Percentiles rank a stretch among this genome's conserved stretches.
phyloP scores from a whole-genome alignment of 495 filamentous ascomycete genomes.

The Patellaria atrata region DNA sequence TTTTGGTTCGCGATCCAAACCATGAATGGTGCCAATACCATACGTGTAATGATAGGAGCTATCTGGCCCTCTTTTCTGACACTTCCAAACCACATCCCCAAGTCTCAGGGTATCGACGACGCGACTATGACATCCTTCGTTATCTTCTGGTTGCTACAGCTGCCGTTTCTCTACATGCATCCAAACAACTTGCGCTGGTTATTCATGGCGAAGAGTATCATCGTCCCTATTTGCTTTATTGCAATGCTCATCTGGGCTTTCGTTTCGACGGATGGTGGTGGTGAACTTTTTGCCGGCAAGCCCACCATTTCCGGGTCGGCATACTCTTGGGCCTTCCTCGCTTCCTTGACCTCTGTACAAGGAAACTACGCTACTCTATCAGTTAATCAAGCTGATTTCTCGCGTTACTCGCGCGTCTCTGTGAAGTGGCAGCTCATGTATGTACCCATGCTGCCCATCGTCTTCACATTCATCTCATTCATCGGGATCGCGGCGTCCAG shows the following conservation, averaged over 20 bases:
- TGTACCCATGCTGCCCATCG: conserved; percentile 42
- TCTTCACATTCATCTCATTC: conserved; percentile 36
- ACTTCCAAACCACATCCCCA: conserved; percentile 27
- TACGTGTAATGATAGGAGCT: conserved; percentile 51
- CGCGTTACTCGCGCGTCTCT: conserved; percentile 37
- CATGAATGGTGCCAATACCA: conserved; percentile 49
- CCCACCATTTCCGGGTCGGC: conserved; percentile 31
- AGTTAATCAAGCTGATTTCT: conserved; percentile 38
- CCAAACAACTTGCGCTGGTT: conserved; percentile 42
- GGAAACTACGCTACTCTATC: conserved; percentile 25
- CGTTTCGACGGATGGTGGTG: conserved; percentile 33
- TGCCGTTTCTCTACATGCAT: conserved; percentile 40
- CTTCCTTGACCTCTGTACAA: conserved; percentile 19
- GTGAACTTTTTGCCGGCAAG: conserved; percentile 30
- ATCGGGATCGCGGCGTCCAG: conserved; percentile 25
- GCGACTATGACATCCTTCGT: conserved; percentile 51
- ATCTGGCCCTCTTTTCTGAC: conserved; percentile 38
- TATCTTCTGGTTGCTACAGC: conserved; percentile 45
- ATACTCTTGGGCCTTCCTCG: conserved; percentile 26
- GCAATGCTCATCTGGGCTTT: conserved; percentile 41
- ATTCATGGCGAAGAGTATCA: conserved; percentile 43
- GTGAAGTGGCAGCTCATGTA: conserved; percentile 40
- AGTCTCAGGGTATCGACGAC: conserved; percentile 45
- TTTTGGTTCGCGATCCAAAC: conserved; percentile 64
- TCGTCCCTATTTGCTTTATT: conserved; percentile 37